Base-by-base conservation (phyloP, 805 yeast genomes). In the Cyberlindnera euphorbiiphila region DNA sequence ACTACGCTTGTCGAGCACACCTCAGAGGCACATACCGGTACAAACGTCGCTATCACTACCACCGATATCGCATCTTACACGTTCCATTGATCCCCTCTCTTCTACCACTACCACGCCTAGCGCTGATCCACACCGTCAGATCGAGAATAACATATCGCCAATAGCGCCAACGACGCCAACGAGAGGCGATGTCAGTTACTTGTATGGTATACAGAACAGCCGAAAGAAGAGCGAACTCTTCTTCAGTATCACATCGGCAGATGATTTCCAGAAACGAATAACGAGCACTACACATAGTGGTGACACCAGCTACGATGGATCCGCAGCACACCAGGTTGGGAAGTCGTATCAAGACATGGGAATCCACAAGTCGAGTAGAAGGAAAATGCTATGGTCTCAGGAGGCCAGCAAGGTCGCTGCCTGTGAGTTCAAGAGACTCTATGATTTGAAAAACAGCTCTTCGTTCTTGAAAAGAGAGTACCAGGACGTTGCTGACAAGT, bases 391-490 rank as follows among this genome's bases (percentile, higher is more conserved):
- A 2, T 45, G 49, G 49, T 29, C 38, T 9, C 38, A 45, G 15
- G 49, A 45, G 23, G 42, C 45, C 8, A 45, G 46, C 25, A 23
- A 42, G 2, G 11, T 22, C 19, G 49, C 49, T 17, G 49, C 49
- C 6, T 5, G 14, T 2, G 43, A 42, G 41, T 45, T 45, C 38
- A 39, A 35, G 21, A 24, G 15, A n/a, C 26, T 45, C 3, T 40
- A 28, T 11, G 36, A 31, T 11, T 12, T 9, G 11, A 45, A 45
- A 28, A 39, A 30, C n/a, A 42, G 46, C 10, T 40, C 49, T 6
- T 45, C 49, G 2, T 42, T 45, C 30, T 16, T 45, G 37, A 42
- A 42, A 31, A 42, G 18, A 14, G 49, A 45, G 34, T 45, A 45
- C 16, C 46, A 40, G 15, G 36, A 26, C 17, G 32, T 45, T 19